phyloP scores from a whole-genome alignment of 768 basidiomycete species.

The Tubosaeta brunneosetosa region DNA sequence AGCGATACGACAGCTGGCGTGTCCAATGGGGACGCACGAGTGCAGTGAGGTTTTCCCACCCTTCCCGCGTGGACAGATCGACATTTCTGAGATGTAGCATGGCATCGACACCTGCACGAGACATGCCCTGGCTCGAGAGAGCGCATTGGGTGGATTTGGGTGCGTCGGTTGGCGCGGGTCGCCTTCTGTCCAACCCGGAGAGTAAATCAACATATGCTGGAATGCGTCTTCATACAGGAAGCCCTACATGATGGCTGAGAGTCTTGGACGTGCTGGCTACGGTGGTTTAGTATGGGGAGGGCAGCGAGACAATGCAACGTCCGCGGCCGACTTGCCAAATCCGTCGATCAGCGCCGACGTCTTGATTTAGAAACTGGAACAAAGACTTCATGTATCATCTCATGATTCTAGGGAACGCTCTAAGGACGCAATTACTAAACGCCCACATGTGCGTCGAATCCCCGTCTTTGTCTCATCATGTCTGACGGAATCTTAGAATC shows the following conservation, averaged over 20 bases:
- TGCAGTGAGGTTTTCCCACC: conserved; percentile 5
- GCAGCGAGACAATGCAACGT: neutral
- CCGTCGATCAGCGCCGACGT: too few relatives aligned
- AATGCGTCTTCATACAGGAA: conserved; percentile 7
- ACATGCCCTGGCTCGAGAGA: neutral
- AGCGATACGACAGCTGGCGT: conserved; percentile 5
- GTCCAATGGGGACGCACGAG: conserved; percentile 2
- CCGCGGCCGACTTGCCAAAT: too few relatives aligned
- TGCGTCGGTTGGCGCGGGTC: conserved; percentile 4
- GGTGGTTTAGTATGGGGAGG: neutral
- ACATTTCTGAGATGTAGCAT: conserved; percentile 3
- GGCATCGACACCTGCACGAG: conserved; percentile 12
- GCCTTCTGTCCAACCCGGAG: conserved; percentile 3
- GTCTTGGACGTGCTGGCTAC: neutral
- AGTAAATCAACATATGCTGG: conserved; percentile 9
- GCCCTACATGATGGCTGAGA: neutral
- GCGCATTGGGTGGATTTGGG: neutral
- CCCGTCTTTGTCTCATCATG: neutral
- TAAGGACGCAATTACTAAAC: too few relatives aligned
- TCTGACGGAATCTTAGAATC: neutral
- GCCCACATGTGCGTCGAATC: neutral
- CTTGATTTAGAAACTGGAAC: too few relatives aligned
- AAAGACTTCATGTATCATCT: too few relatives aligned
- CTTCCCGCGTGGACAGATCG: neutral
- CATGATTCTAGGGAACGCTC: too few relatives aligned